phyloP scores from a whole-genome alignment of 139 green algal species.

The Chlamydomonas asymmetrica region DNA sequence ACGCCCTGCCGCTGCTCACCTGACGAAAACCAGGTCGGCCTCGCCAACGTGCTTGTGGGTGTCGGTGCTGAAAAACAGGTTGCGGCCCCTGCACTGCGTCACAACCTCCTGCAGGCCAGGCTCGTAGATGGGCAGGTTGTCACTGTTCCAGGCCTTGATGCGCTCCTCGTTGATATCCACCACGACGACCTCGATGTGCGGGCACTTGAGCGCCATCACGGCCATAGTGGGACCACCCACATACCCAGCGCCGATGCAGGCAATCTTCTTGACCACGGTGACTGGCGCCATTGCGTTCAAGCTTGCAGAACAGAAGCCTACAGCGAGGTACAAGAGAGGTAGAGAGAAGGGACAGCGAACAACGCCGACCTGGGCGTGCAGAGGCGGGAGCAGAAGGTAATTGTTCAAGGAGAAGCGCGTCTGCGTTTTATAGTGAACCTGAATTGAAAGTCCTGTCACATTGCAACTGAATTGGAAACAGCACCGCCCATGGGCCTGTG shows the following conservation, averaged over 20 bases:
- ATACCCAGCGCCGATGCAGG: constrained; percentile 83
- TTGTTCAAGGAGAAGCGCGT: no score
- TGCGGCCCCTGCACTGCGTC: constrained; percentile 72
- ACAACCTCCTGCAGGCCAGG: constrained; percentile 95
- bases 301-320: no score
- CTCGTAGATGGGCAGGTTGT: constrained; percentile 98
- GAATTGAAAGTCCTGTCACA: no score
- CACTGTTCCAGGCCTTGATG: constrained; percentile 91
- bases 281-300: no score
- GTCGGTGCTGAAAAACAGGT: constrained; percentile 98
- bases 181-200: constrained; percentile 76
- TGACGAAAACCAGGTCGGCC: constrained; percentile 97
- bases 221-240: constrained; percentile 92
- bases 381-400: no score
- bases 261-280: constrained; percentile 60
- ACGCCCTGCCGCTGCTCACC: constrained; percentile 50
- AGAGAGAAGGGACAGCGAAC: no score
- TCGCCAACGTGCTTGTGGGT: constrained; percentile 91
- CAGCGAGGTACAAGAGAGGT: no score
- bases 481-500: no score
- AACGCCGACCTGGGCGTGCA: no score
- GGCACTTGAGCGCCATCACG: constrained; percentile 94
- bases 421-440: no score
- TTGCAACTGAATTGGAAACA: no score
- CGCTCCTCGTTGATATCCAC: constrained; percentile 47